These are phyloP conservation scores for Rhododendron henanense DNA, from an alignment of 148 eudicot species.

Conservation along the genomic window DNA sequence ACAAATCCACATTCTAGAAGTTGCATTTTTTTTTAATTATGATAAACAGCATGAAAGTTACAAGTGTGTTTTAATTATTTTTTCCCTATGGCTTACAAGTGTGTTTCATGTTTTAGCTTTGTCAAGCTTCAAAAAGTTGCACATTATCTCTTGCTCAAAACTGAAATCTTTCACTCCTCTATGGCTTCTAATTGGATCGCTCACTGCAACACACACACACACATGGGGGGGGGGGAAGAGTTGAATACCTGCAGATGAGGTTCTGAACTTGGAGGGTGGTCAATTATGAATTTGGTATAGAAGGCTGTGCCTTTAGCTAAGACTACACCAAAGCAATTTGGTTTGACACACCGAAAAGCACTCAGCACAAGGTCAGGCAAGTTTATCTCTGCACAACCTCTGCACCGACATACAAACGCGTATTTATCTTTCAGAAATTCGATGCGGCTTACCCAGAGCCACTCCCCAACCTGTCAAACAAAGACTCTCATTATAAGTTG, in stretches of 20 bases:
- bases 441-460: constrained; percentile 50
- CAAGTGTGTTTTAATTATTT: too few species aligned
- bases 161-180: background rate
- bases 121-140: background rate
- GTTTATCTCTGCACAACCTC: constrained; percentile 59
- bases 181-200: background rate
- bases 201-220: too few species aligned
- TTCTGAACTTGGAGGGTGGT: constrained; percentile 18
- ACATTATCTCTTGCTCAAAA: background rate
- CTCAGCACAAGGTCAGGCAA: constrained; percentile 67
- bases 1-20: background rate
- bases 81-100: too few species aligned
- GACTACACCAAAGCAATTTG: constrained; percentile 70
- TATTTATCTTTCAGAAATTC: constrained; percentile 55
- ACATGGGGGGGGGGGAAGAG: too few species aligned
- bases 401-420: constrained; percentile 71
- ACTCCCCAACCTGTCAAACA: constrained; percentile 72
- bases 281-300: constrained; percentile 45
- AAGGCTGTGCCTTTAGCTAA: constrained; percentile 39
- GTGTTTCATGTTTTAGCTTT: background rate
- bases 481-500: background rate
- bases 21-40: background rate
- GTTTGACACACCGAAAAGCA: constrained; percentile 60
- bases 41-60: background rate
- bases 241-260: constrained; percentile 31